Conservation (phyloP, 768 basidiomycete species). For the Ramaria sp. region DNA sequence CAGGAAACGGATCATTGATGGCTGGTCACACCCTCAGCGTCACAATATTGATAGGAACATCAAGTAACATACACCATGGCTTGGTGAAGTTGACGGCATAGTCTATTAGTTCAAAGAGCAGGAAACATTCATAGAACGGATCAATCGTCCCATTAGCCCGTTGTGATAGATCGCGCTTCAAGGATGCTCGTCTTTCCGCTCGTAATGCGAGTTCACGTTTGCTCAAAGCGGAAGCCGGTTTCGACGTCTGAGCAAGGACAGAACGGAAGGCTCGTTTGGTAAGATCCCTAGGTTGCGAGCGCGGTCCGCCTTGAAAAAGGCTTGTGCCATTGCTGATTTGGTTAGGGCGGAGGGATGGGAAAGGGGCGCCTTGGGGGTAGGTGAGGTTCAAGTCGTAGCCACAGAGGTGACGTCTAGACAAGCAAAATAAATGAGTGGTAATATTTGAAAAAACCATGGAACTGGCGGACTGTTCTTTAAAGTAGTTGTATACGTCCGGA, state of each 20-base stretch:
- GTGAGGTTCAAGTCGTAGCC: constrained; percentile 56
- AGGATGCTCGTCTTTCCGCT: not conserved
- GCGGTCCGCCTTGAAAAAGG: not conserved
- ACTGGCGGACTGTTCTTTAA: constrained; percentile 45
- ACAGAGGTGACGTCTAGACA: constrained; percentile 45
- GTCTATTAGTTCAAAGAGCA: constrained; percentile 55
- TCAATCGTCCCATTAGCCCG: constrained; percentile 40
- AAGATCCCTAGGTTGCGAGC: not conserved
- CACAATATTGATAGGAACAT: not conserved
- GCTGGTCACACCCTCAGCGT: not conserved
- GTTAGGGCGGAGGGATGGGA: constrained; percentile 26
- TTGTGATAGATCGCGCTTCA: constrained; percentile 37
- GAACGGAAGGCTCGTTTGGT: not conserved
- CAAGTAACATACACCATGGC: constrained; percentile 34
- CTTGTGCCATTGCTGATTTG: constrained; percentile 9
- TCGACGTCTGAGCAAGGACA: not conserved
- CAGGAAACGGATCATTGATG: not conserved
- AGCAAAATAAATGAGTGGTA: not conserved
- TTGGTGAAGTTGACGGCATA: constrained; percentile 64
- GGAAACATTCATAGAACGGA: constrained; percentile 40
- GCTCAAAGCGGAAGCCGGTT: not conserved
- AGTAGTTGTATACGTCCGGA: constrained; percentile 44
- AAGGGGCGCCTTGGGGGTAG: constrained; percentile 49
- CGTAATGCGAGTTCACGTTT: constrained; percentile 3
- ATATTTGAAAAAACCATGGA: not conserved